Base-by-base conservation (phyloP, 2,329 filamentous ascomycete genomes). In the Colletotrichum magnum region DNA sequence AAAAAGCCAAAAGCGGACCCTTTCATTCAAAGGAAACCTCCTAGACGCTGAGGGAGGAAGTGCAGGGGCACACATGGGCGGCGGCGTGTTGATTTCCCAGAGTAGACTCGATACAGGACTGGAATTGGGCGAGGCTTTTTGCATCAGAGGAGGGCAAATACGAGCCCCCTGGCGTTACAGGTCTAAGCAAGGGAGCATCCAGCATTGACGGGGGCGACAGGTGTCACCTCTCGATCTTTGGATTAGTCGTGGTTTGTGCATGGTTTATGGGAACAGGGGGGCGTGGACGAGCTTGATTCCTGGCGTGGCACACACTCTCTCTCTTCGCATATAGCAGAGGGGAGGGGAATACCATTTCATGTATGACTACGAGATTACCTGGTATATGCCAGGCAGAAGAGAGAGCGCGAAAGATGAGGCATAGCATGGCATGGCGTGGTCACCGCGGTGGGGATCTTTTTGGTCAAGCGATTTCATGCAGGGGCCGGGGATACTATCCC, bases 1-100 rank as follows among this genome's bases (percentile, higher is more conserved):
- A 85, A 84, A 70, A 83, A 82, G 72, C 73, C 74, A 5, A 78
- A 81, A n/a, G 79, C 79, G 3, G 84, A 84, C 68, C 81, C 83
- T 15, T 85, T 86, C 66, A 83, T 86, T 21, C 79, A 81, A 57
- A 80, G 80, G 71, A 81, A 77, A 60, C 78, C 73, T 51, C 71
- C 71, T 18, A 63, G 58, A 76, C 60, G 63, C 15, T 73, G 47
- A 69, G 69, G 43, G 24, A 58, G 18, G 32, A 36, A 36, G 32
- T 10, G 32, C 6, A 36, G 7, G 32, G 32, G 5, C 7, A 10
- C 9, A 36, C 32, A 28, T 12, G 21, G 4, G 16, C 15, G n/a
- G 21, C 9, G 64, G 68, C 26, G 72, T 73, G 13, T 59, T 62
- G 28, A 28, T 64, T 58, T 36, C 58, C 45, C 64, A 52, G 62